Evolutionary conservation across 257 asterid species (phyloP).

Genomic region (Handroanthus guayacan): DNA sequence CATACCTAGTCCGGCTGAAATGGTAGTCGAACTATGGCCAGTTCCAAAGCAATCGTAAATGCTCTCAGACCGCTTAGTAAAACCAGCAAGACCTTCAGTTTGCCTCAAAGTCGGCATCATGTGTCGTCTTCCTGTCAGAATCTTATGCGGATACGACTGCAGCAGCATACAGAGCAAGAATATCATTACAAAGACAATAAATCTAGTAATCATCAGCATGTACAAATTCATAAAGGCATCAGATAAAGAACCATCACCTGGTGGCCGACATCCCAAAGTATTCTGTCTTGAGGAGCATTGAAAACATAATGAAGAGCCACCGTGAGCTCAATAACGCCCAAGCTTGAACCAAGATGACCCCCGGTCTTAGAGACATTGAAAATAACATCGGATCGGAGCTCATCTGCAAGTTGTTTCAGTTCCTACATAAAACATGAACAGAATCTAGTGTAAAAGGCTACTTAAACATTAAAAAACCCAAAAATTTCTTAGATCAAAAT

Average conservation of each 20-base stretch:
- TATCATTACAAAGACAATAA: slow-evolving; percentile 14
- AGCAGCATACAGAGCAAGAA: slow-evolving; percentile 21
- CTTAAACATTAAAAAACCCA: not conserved
- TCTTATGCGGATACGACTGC: slow-evolving; percentile 97
- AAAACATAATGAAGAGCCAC: slow-evolving; percentile 96
- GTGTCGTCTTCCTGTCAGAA: slow-evolving; percentile 87
- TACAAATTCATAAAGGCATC: not conserved
- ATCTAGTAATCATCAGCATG: not conserved
- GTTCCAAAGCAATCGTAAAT: slow-evolving; percentile 94
- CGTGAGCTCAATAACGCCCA: slow-evolving; percentile 95
- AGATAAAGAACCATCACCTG: slow-evolving; percentile 56
- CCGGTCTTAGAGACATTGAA: slow-evolving; percentile 98
- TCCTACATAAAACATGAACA: slow-evolving; percentile 55
- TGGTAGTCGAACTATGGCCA: slow-evolving; percentile 96
- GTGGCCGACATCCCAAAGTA: slow-evolving; percentile 99
- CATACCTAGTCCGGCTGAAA: slow-evolving; percentile 92
- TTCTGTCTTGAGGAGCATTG: slow-evolving; percentile 86
- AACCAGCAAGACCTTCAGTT: slow-evolving; percentile 84
- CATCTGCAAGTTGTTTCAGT: slow-evolving; percentile 90
- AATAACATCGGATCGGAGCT: slow-evolving; percentile 85
- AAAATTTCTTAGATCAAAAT: not conserved
- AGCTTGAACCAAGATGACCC: slow-evolving; percentile 97
- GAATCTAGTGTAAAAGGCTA: not conserved
- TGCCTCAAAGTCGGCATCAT: slow-evolving; percentile 89
- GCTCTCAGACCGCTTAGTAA: slow-evolving; percentile 94